Conservation (phyloP, 2,329 filamentous ascomycete species). For the Alternaria solani region DNA sequence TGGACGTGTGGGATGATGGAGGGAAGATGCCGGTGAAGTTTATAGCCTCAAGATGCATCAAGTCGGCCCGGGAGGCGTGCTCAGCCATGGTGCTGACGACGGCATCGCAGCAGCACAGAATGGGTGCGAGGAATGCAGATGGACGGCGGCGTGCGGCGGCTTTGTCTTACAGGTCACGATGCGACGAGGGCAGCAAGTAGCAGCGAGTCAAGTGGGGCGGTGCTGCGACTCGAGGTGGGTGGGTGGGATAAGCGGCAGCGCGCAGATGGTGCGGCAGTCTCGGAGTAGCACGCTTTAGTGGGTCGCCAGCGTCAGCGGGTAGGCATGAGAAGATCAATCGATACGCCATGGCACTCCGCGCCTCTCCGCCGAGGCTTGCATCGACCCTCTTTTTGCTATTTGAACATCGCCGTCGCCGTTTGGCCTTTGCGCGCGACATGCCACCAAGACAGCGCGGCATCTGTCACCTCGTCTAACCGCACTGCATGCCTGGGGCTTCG, state of each 20-base stretch:
- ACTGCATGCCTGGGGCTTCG: neutral
- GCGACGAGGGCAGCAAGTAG: neutral
- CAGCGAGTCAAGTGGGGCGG: neutral
- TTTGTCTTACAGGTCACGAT: conserved; percentile 4
- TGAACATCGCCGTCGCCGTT: neutral
- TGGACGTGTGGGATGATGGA: neutral
- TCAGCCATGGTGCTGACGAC: conserved; percentile 8
- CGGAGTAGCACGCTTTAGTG: conserved; percentile 9
- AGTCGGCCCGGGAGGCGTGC: neutral
- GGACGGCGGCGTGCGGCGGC: neutral
- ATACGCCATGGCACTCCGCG: conserved; percentile 9
- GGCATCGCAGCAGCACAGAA: neutral
- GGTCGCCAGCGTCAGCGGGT: conserved; percentile 16
- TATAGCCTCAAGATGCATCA: neutral
- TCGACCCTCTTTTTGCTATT: neutral
- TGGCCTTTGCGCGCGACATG: conserved; percentile 8
- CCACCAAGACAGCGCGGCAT: neutral
- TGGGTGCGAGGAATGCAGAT: neutral
- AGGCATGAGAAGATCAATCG: conserved; percentile 6
- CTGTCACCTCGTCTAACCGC: neutral
- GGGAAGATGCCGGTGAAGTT: neutral
- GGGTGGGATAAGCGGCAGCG: neutral
- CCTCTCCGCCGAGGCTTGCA: conserved; percentile 2
- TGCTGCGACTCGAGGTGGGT: neutral
- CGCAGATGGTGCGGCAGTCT: conserved; percentile 4